Base-by-base conservation (phyloP, 495 filamentous ascomycete genomes). In the Annulohypoxylon nitens region DNA sequence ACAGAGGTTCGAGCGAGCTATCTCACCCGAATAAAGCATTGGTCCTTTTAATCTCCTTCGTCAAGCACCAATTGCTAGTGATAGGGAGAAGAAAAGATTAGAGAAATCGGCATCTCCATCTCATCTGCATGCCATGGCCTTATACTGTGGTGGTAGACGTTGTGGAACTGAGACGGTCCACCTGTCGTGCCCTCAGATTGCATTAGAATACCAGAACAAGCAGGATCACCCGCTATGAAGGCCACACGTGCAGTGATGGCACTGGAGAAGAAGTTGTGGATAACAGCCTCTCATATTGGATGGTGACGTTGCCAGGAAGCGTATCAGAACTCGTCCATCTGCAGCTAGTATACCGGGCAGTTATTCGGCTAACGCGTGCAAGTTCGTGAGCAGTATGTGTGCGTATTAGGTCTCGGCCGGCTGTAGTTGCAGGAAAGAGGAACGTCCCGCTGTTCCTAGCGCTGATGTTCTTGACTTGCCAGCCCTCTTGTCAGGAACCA, bases 111-210 rank as follows among this genome's bases (percentile, higher is more conserved):
- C 33, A 33, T 69, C 45, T 30, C 57, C 51, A 62, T 45, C 39
- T 58, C 43, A 48, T 71, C 59, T 71, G 63, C 59, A 71, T 75
- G 59, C 60, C 51, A 61, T 71, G 60, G 54, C 36, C 51, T 61
- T 64, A 75, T 68, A 71, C 64, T 63, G 48, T 75, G 67, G 48
- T 75, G 67, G 64, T 67, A 68, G 59, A 75, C 47, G 67, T 58
- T 75, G 72, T 75, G 72, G 64, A 75, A 75, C 72, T 54, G 59
- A 26, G 20, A 75, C 67, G 64, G 67, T 68, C 72, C 72, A 75
- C 67, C 51, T 64, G 55, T 64, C 45, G 53, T 65, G 59, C 63
- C 37, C 59, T 71, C 50, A 43, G 50, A 68, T 66, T 75, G 64
- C 67, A 75, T 71, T 75, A 71, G 20, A 54, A 68, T 26, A 63